Conservation (phyloP, 768 basidiomycete species). For the Trametes coccinea region DNA sequence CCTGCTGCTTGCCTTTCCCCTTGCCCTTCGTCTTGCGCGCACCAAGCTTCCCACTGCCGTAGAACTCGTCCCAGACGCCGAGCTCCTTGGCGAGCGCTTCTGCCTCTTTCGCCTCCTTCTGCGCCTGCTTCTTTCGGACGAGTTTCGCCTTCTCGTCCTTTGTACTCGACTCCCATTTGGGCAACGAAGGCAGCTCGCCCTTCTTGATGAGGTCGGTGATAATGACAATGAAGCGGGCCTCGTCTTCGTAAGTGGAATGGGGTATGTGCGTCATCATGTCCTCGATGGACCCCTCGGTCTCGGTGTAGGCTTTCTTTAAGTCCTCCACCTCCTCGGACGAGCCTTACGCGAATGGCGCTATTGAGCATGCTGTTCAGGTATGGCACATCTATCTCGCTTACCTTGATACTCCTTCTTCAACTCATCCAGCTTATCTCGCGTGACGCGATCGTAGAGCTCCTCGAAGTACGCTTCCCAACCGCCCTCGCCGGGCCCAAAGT, state of each 20-base stretch:
- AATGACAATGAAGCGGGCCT: constrained; percentile 73
- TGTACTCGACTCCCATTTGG: constrained; percentile 67
- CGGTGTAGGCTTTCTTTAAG: constrained; percentile 69
- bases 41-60: constrained; percentile 70
- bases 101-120: constrained; percentile 83
- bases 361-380: not conserved
- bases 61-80: constrained; percentile 94
- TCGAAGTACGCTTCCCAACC: constrained; percentile 98
- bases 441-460: constrained; percentile 84
- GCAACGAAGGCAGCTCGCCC: constrained; percentile 54
- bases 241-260: constrained; percentile 82
- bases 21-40: constrained; percentile 58
- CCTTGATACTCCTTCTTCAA: constrained; percentile 96
- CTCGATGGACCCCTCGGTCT: constrained; percentile 72
- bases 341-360: constrained; percentile 44
- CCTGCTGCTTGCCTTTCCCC: constrained; percentile 41
- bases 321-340: constrained; percentile 85
- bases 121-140: constrained; percentile 68
- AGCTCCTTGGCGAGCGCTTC: constrained; percentile 82
- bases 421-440: constrained; percentile 83
- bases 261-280: constrained; percentile 85
- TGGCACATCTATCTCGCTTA: constrained; percentile 29
- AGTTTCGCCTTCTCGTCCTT: constrained; percentile 81
- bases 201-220: constrained; percentile 68
- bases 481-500: constrained; percentile 69